Conservation (phyloP, 108 stramenopile species). For the Seminavis robusta region DNA sequence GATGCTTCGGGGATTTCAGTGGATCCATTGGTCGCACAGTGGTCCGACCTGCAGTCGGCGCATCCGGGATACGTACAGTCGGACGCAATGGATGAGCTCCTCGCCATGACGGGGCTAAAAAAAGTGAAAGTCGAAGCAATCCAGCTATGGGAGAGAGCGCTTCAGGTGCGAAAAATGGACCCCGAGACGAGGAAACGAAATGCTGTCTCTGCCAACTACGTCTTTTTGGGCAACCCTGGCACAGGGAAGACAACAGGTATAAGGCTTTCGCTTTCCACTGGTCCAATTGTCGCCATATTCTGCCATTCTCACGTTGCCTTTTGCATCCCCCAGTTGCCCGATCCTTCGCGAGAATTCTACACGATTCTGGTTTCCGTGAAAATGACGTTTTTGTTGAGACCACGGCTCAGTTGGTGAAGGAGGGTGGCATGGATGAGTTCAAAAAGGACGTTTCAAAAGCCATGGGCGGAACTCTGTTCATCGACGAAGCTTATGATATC, state of each 20-base stretch:
- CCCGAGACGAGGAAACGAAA: slow-evolving; percentile 22
- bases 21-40: no score
- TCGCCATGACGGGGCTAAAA: slow-evolving; percentile 29
- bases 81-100: slow-evolving; percentile 32
- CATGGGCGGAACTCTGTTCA: slow-evolving; percentile 64
- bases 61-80: no score
- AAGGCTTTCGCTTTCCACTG: no score
- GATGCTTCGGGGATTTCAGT: no score
- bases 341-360: slow-evolving; percentile 27
- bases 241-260: slow-evolving; percentile 15
- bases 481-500: slow-evolving; percentile 74
- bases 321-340: slow-evolving; percentile 14
- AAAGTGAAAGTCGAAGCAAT: slow-evolving; percentile 31
- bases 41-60: no score
- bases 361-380: slow-evolving; percentile 21
- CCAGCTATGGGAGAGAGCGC: slow-evolving; percentile 17
- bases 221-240: slow-evolving; percentile 42
- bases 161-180: slow-evolving; percentile 21
- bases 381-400: slow-evolving; percentile 19
- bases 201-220: slow-evolving; percentile 18
- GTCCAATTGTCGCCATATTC: background rate
- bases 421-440: slow-evolving; percentile 29
- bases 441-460: slow-evolving; percentile 18
- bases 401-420: slow-evolving; percentile 25
- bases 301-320: background rate